Evolutionary conservation across 1,139 yeast species (phyloP).

Genomic region (Casaregolazyma lundiana): DNA sequence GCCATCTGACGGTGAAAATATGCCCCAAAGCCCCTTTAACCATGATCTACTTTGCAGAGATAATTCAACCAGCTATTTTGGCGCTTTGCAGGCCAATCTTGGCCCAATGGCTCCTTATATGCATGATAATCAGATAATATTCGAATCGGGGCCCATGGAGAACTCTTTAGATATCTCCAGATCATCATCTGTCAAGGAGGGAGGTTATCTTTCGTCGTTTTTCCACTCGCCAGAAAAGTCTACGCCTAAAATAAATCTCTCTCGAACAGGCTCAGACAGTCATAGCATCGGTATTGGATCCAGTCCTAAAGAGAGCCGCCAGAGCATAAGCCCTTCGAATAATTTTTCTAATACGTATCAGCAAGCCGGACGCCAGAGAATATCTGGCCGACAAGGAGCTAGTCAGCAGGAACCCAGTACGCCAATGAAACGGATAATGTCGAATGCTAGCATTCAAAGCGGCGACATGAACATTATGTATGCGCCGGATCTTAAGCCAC

Average conservation of each 20-base stretch:
- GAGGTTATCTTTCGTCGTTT: conserved; percentile 3
- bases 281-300: conserved; percentile 2
- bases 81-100: conserved; percentile 1
- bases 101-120: conserved; percentile 18
- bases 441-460: conserved; percentile 19
- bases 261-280: conserved; percentile 3
- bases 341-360: background rate
- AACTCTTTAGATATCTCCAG: conserved; percentile 2
- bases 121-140: background rate
- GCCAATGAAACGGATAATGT: background rate
- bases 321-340: background rate
- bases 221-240: conserved; percentile 6
- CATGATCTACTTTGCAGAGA: conserved; percentile 18
- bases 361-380: background rate
- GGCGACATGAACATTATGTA: conserved; percentile 10
- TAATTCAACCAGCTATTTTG: conserved; percentile 15
- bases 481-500: background rate
- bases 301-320: conserved; percentile 3
- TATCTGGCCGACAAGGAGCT: background rate
- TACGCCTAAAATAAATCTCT: conserved; percentile 1
- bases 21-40: conserved; percentile 16
- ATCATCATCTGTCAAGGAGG: conserved; percentile 5
- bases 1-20: background rate
- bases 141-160: background rate
- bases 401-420: conserved; percentile 2